These are phyloP conservation scores for Trichophyton schoenleinii DNA, from an alignment of 2,329 filamentous ascomycete species.

Conservation along the genomic window DNA sequence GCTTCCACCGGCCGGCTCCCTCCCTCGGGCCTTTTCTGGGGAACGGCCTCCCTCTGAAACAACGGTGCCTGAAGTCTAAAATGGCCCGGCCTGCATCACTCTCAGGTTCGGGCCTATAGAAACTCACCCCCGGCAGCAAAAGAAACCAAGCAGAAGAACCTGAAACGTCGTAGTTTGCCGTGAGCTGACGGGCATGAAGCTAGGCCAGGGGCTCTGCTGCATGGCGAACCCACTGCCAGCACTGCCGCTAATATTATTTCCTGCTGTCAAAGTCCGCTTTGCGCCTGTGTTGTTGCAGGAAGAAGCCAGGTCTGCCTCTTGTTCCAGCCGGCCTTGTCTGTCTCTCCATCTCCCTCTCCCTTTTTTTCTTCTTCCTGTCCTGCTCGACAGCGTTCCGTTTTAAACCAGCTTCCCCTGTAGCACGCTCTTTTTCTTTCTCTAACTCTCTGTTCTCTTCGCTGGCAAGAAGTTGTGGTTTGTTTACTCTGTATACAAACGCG, in stretches of 20 bases:
- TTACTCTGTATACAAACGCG: background rate
- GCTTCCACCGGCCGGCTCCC: background rate
- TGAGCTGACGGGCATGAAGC: background rate
- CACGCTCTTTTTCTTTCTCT: background rate
- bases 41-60: slow-evolving; percentile 4
- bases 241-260: background rate
- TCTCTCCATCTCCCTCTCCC: too few relatives aligned
- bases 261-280: background rate
- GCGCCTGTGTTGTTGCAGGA: background rate
- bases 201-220: background rate
- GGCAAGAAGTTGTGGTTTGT: background rate
- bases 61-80: background rate
- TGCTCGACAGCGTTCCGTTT: background rate
- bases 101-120: background rate
- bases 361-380: background rate
- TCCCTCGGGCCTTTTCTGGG: background rate
- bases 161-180: slow-evolving; percentile 4
- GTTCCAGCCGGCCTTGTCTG: background rate
- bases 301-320: background rate
- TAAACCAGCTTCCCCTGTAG: background rate
- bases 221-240: background rate
- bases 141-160: background rate
- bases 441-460: background rate
- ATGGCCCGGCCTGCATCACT: background rate
- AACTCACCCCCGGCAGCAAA: background rate